Conservation (phyloP, 208 protist genomes). For the Leishmania amazonensis region DNA sequence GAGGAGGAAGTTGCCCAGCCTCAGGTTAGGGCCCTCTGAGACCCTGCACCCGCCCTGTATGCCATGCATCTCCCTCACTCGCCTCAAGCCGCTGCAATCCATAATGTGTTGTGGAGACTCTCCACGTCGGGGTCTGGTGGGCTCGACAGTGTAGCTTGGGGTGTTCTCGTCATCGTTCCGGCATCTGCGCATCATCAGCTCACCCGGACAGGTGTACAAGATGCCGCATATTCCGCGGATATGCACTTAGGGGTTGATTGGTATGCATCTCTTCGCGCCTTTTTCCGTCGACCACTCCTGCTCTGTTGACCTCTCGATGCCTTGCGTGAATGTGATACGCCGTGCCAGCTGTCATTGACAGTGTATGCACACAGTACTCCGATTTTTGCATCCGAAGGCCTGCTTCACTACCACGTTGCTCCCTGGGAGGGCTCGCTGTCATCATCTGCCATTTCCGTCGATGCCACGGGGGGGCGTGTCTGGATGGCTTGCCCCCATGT, state of each 20-base stretch:
- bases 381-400: not conserved
- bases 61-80: not conserved
- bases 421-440: not conserved
- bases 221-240: not conserved
- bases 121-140: not conserved
- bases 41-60: not conserved
- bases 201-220: not conserved
- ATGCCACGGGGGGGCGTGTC: not conserved
- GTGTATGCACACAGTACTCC: not conserved
- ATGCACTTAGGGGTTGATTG: not conserved
- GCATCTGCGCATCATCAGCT: not conserved
- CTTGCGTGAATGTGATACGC: not conserved
- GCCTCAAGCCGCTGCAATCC: not conserved
- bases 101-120: not conserved
- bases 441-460: not conserved
- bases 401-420: not conserved
- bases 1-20: not conserved
- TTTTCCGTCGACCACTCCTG: not conserved
- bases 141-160: not conserved
- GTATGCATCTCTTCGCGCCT: not conserved
- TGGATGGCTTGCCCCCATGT: not conserved
- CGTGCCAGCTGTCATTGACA: not conserved
- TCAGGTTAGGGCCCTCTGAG: not conserved
- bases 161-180: not conserved
- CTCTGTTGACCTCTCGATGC: not conserved